phyloP scores from a whole-genome alignment of 1,139 yeast species.

The Saccharomyces pastorianus region DNA sequence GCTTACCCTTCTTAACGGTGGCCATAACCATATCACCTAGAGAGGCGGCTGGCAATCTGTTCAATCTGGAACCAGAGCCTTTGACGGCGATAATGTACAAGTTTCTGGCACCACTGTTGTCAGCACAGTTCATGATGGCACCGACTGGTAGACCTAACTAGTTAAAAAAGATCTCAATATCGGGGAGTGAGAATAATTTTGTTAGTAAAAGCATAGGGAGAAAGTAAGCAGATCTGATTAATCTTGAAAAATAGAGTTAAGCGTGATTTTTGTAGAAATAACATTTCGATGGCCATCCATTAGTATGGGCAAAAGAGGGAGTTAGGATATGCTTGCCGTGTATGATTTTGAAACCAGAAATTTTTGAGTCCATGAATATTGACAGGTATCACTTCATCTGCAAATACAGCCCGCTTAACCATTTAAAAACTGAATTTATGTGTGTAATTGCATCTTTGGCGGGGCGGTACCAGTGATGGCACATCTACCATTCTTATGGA shows the following conservation, averaged over 20 bases:
- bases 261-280: not conserved
- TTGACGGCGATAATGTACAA: conserved; percentile 97
- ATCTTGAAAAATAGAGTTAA: not conserved
- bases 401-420: not conserved
- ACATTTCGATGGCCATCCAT: not conserved
- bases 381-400: not conserved
- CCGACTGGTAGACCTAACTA: conserved; percentile 99
- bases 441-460: not conserved
- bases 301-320: not conserved
- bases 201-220: conserved; percentile 18
- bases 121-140: conserved; percentile 99
- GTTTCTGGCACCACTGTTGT: conserved; percentile 99
- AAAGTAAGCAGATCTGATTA: not conserved
- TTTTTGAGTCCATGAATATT: not conserved
- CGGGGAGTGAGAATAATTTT: conserved; percentile 1
- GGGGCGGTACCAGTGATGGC: not conserved
- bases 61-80: conserved; percentile 98
- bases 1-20: conserved; percentile 99
- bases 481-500: not conserved
- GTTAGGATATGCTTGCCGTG: not conserved
- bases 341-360: not conserved
- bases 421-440: not conserved
- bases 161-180: conserved; percentile 10
- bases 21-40: conserved; percentile 99
- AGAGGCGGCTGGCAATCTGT: conserved; percentile 99